Conservation (phyloP, 345 rosid species). For the Moricandia moricandioides region DNA sequence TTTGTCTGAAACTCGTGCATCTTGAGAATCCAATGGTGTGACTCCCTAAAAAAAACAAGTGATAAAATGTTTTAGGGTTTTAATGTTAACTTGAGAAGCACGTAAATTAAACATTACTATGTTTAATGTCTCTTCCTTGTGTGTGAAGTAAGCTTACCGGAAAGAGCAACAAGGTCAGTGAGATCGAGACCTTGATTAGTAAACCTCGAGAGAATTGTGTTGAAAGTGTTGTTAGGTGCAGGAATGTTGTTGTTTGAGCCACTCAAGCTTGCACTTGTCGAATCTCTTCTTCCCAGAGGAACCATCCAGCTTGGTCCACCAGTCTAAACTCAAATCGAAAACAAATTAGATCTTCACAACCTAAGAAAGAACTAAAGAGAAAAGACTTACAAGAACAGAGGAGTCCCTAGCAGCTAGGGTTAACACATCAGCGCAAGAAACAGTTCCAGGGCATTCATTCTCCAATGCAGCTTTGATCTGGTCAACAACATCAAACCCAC, state of each 20-base stretch:
- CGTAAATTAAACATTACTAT: not conserved
- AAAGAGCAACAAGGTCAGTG: conserved; percentile 73
- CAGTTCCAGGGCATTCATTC: conserved; percentile 65
- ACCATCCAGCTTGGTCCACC: conserved; percentile 93
- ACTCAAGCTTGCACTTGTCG: conserved; percentile 65
- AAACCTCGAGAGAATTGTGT: conserved; percentile 61
- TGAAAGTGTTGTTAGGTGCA: conserved; percentile 60
- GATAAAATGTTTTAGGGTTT: not conserved
- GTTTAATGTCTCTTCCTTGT: not conserved
- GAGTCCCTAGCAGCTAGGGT: conserved; percentile 90
- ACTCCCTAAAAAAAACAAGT: conserved; percentile 51
- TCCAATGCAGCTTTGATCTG: conserved; percentile 75
- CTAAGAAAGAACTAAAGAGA: not conserved
- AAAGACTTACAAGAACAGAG: conserved; percentile 63
- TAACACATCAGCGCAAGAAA: conserved; percentile 85
- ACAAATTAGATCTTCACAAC: not conserved
- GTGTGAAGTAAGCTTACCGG: conserved; percentile 49
- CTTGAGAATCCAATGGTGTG: conserved; percentile 85
- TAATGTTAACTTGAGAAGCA: not conserved
- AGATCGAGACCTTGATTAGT: conserved; percentile 56
- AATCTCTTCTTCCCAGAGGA: conserved; percentile 86
- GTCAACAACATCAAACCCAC: conserved; percentile 85
- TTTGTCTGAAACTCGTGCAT: conserved; percentile 87
- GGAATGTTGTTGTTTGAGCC: conserved; percentile 78
- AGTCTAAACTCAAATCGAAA: conserved; percentile 38